Conservation (phyloP, 495 filamentous ascomycete genomes). For the Trichocladium antarcticum region DNA sequence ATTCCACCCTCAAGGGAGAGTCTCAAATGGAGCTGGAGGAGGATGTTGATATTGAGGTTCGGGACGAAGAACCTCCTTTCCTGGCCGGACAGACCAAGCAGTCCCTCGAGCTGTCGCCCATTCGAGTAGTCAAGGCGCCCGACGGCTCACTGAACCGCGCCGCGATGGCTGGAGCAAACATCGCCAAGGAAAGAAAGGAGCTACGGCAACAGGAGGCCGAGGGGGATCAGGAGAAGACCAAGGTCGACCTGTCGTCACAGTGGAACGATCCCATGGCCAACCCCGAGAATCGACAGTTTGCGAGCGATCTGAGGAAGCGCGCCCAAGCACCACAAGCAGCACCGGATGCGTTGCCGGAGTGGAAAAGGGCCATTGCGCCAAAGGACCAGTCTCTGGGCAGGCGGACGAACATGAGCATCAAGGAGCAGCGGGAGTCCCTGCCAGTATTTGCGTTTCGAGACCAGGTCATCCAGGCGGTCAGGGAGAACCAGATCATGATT, state of each 20-base stretch:
- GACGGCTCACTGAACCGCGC: constrained; percentile 92
- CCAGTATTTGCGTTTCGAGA: constrained; percentile 86
- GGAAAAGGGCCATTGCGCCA: constrained; percentile 75
- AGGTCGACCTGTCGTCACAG: constrained; percentile 79
- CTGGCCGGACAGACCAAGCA: constrained; percentile 93
- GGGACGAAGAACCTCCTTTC: constrained; percentile 94
- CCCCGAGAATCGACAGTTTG: constrained; percentile 75
- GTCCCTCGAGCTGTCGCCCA: constrained; percentile 85
- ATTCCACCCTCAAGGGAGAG: constrained; percentile 74
- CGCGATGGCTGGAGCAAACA: constrained; percentile 78
- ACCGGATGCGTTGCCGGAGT: constrained; percentile 70
- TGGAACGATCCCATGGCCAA: constrained; percentile 96
- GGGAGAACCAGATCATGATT: constrained; percentile 81
- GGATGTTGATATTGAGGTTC: constrained; percentile 93
- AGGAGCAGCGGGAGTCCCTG: constrained; percentile 82
- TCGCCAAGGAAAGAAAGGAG: constrained; percentile 89
- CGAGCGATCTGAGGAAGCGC: constrained; percentile 60
- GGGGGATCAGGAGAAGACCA: constrained; percentile 64
- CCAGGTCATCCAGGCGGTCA: constrained; percentile 78
- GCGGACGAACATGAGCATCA: constrained; percentile 84
- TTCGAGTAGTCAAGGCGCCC: constrained; percentile 91
- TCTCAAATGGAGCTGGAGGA: constrained; percentile 90
- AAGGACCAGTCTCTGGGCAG: constrained; percentile 78
- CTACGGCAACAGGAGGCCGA: constrained; percentile 79
- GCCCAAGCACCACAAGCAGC: constrained; percentile 29